Percentiles rank a stretch among this genome's conserved stretches.
phyloP scores from a whole-genome alignment of 345 rosid genomes.

The Brassica nigra region DNA sequence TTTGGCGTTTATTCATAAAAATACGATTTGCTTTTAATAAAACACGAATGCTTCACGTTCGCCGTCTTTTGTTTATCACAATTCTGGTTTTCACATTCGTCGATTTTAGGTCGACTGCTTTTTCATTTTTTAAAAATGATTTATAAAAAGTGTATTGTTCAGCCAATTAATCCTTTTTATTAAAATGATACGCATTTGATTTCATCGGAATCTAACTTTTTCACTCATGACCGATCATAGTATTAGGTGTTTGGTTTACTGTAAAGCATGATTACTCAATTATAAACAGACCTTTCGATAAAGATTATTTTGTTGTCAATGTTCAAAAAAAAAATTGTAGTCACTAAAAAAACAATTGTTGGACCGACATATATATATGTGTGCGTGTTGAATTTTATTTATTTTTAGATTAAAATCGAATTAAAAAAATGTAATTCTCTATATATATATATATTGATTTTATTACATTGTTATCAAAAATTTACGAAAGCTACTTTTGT shows the following conservation, averaged over 20 bases:
- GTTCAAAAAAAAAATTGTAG: no score
- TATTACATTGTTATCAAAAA: no score
- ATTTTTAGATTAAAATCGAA: no score
- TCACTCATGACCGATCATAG: slow-evolving; percentile 28
- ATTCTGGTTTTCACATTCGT: slow-evolving; percentile 25
- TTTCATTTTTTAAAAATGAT: not conserved
- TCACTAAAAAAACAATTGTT: no score
- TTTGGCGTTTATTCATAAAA: slow-evolving; percentile 22
- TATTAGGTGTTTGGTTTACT: slow-evolving; percentile 30
- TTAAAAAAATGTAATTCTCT: no score
- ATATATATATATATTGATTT: no score
- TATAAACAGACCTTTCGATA: not conserved
- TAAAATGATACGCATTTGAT: not conserved
- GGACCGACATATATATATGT: no score
- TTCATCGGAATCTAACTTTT: slow-evolving; percentile 19
- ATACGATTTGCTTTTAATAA: slow-evolving; percentile 24
- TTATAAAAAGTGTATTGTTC: not conserved
- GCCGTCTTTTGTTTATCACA: slow-evolving; percentile 35
- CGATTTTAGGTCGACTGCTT: slow-evolving; percentile 23
- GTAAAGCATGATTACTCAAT: slow-evolving; percentile 24
- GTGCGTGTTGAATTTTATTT: not conserved
- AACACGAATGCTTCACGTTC: slow-evolving; percentile 16
- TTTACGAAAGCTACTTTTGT: no score
- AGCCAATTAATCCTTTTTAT: not conserved
- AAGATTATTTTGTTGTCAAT: not conserved